A percentile compares a stretch with the other conserved stretches of the same genome.
These are phyloP conservation scores for Plasmopara muralis DNA, from an alignment of 352 stramenopile genomes.

Conservation along the genomic window DNA sequence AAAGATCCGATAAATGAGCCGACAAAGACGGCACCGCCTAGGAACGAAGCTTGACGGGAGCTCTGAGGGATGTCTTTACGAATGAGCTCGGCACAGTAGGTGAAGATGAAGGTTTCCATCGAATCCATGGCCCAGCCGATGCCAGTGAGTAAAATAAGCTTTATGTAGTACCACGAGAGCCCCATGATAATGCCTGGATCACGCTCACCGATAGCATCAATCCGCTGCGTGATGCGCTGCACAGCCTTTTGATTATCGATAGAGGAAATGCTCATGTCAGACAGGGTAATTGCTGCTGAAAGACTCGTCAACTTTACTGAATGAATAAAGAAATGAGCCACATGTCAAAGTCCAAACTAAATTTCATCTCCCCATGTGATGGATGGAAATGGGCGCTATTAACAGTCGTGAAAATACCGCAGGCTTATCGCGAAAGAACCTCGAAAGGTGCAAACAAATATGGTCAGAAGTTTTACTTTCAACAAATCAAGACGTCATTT, in stretches of 20 bases:
- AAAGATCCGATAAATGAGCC: slow-evolving; percentile 60
- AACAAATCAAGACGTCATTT: neutral
- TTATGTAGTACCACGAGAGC: slow-evolving; percentile 66
- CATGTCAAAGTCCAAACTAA: too few species aligned
- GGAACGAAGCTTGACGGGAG: slow-evolving; percentile 31
- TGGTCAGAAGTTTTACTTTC: too few species aligned
- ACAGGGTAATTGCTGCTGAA: too few species aligned
- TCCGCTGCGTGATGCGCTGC: slow-evolving; percentile 54
- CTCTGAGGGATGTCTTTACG: slow-evolving; percentile 37
- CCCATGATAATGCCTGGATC: slow-evolving; percentile 38
- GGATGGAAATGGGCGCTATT: too few species aligned
- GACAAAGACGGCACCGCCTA: slow-evolving; percentile 48
- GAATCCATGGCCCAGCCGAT: slow-evolving; percentile 71
- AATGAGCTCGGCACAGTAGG: slow-evolving; percentile 41
- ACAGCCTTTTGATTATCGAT: slow-evolving; percentile 42
- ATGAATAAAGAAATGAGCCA: too few species aligned
- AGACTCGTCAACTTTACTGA: neutral
- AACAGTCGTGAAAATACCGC: too few species aligned
- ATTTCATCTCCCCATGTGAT: too few species aligned
- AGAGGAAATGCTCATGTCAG: slow-evolving; percentile 6
- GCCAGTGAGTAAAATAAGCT: slow-evolving; percentile 55
- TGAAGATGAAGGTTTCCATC: slow-evolving; percentile 72
- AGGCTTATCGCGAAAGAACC: too few species aligned
- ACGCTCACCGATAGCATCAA: slow-evolving; percentile 57
- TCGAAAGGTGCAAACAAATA: too few species aligned